Base-by-base conservation (phyloP, 371 early-diverging fungal genomes). In the Polyrhizophydium stewartii region DNA sequence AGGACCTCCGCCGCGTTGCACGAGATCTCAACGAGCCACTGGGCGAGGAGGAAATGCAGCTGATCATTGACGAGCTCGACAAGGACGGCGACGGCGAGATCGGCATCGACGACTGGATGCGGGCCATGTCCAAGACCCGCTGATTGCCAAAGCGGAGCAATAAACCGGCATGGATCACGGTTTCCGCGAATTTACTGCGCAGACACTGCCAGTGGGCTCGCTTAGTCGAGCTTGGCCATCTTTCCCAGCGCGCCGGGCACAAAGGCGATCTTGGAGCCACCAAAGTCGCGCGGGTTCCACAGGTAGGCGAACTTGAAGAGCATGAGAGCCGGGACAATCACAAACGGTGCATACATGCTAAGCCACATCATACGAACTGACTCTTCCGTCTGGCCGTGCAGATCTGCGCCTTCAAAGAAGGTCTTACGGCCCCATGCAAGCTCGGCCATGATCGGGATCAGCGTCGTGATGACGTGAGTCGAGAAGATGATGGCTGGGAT, bases 71-170 rank as follows among this genome's bases (percentile, higher is more conserved):
- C n/a, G n/a, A n/a, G 43, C 43, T 43, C 17, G 43, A 43, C n/a
- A 43, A 43, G n/a, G 43, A 43, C n/a, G 43, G 43, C 43, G 43
- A 43, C n/a, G 43, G 43, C n/a, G 43, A 43, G n/a, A 43, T 43
- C n/a, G 43, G 43, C 16, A 43, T 43, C 16, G 43, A 43, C 16
- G 43, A 43, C n/a, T 43, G 43, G 43, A 43, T 43, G 43, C 17
- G 16, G 43, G 43, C 43, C 28, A 37, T 32, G 33, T 32, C 32
- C 25, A 56, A 19, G 6, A n/a, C 16, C 25, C 55, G 19, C 60
- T 12, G 24, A n/a, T 52, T 22, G 30, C 43, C n/a, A n/a, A n/a
- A n/a, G n/a, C n/a, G n/a, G n/a, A n/a, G n/a, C n/a, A n/a, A n/a
- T n/a, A n/a, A n/a, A n/a, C n/a, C n/a, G n/a, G n/a, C n/a, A n/a